A percentile compares a stretch with the other conserved stretches of the same genome.
These are phyloP conservation scores for Candida tallmaniae DNA, from an alignment of 805 yeast genomes.

Conservation along the genomic window DNA sequence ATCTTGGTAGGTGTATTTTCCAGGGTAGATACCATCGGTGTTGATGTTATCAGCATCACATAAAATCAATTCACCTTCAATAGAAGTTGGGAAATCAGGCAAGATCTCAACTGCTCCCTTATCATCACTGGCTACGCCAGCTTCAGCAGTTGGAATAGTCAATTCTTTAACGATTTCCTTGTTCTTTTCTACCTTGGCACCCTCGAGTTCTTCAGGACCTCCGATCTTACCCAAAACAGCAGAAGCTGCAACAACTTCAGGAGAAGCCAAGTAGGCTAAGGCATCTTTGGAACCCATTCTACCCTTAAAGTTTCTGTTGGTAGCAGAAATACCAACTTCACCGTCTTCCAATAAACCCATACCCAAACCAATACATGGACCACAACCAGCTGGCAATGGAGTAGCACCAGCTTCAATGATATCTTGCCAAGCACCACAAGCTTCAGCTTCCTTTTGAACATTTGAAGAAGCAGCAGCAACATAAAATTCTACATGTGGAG, in stretches of 20 bases:
- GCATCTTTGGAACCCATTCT: constrained; percentile 99
- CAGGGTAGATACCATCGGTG: constrained; percentile 98
- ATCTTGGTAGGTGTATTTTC: constrained; percentile 97
- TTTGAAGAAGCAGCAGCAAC: constrained; percentile 95
- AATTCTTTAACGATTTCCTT: constrained; percentile 46
- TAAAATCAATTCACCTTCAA: constrained; percentile 86
- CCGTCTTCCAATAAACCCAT: constrained; percentile 91
- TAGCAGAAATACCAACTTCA: constrained; percentile 97
- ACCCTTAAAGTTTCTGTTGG: constrained; percentile 98
- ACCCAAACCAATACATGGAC: constrained; percentile 98
- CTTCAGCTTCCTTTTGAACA: constrained; percentile 91
- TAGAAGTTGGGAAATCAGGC: constrained; percentile 85
- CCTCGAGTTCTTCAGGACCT: constrained; percentile 80
- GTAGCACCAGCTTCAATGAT: constrained; percentile 89
- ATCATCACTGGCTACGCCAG: constrained; percentile 26
- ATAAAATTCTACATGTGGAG: constrained; percentile 89
- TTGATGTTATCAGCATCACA: constrained; percentile 97
- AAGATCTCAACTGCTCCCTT: constrained; percentile 61
- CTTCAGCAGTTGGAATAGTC: constrained; percentile 27
- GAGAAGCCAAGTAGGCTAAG: constrained; percentile 91
- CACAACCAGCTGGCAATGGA: constrained; percentile 97
- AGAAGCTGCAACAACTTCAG: constrained; percentile 97
- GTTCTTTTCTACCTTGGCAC: constrained; percentile 39
- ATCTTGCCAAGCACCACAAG: constrained; percentile 86
- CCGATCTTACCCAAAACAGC: constrained; percentile 95